Evolutionary conservation across 2,329 filamentous ascomycete species (phyloP).

Genomic region (Davidsoniella neocaledoniae): DNA sequence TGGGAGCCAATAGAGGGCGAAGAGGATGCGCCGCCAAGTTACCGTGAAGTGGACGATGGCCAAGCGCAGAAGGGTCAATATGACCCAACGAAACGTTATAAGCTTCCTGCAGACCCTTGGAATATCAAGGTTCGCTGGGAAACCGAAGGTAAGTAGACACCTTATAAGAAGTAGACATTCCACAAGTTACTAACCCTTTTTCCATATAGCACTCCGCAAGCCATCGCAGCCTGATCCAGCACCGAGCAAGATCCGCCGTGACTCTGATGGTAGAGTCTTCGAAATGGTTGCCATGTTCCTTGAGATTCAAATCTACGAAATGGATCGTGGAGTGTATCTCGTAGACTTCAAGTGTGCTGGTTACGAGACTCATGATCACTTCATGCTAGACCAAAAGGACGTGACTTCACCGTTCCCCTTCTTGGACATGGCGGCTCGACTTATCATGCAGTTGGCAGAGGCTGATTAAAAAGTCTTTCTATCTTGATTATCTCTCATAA

Average conservation of each 20-base stretch:
- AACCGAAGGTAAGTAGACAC: conserved; percentile 49
- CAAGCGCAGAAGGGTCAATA: conserved; percentile 22
- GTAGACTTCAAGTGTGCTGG: conserved; percentile 98
- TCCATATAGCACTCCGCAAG: conserved; percentile 7
- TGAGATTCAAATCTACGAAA: conserved; percentile 89
- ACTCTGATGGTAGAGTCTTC: conserved; percentile 21
- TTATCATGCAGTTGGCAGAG: conserved; percentile 87
- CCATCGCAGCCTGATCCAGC: conserved; percentile 6
- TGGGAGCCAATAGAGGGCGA: conserved; percentile 30
- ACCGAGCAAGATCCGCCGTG: conserved; percentile 3
- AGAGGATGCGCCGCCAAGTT: conserved; percentile 24
- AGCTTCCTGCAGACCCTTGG: conserved; percentile 86
- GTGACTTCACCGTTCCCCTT: conserved; percentile 93
- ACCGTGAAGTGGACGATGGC: conserved; percentile 26
- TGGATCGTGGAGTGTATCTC: conserved; percentile 82
- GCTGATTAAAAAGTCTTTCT: conserved; percentile 34
- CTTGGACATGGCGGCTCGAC: conserved; percentile 75
- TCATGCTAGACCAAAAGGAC: conserved; percentile 75
- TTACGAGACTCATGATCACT: conserved; percentile 67
- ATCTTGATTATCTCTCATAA: too few relatives aligned
- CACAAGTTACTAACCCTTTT: not conserved
- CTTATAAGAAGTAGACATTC: not conserved
- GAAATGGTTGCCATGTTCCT: conserved; percentile 83
- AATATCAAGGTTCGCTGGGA: conserved; percentile 81
- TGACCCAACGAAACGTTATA: conserved; percentile 49